Conservation (phyloP, 495 filamentous ascomycete genomes). For the Annulohypoxylon moriforme region DNA sequence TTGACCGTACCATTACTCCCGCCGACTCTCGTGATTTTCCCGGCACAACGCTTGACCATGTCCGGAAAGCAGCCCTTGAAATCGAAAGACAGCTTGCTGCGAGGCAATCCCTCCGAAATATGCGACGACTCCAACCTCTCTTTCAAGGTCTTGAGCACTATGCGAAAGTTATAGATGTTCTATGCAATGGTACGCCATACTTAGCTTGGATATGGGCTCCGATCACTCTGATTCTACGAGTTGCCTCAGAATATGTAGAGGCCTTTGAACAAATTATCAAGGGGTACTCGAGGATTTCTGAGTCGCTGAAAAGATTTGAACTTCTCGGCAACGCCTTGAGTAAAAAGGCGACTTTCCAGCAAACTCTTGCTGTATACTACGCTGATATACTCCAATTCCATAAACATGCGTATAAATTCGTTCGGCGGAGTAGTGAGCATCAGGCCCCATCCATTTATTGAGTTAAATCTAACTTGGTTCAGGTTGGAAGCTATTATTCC, state of each 20-base stretch:
- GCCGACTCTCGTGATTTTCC: neutral
- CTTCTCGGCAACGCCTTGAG: neutral
- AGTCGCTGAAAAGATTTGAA: neutral
- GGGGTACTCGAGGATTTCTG: neutral
- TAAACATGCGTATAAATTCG: neutral
- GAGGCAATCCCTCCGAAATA: neutral
- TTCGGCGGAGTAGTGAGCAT: neutral
- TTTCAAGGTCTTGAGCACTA: neutral
- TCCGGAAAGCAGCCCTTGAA: neutral
- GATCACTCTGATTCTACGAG: neutral
- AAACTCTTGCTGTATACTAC: neutral
- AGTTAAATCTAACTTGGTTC: neutral
- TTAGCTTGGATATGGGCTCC: constrained; percentile 5
- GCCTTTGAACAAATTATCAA: neutral
- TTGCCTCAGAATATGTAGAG: neutral
- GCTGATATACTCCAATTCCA: neutral
- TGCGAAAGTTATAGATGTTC: neutral
- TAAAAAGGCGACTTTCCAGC: neutral
- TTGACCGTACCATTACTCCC: neutral
- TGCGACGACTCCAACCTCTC: neutral
- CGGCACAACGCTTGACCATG: neutral
- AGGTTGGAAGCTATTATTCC: neutral
- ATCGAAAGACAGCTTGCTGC: constrained; percentile 1
- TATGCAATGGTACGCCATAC: constrained; percentile 1
- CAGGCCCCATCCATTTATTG: neutral